Conservation (phyloP, 805 yeast genomes). For the Candida tammaniensis region DNA sequence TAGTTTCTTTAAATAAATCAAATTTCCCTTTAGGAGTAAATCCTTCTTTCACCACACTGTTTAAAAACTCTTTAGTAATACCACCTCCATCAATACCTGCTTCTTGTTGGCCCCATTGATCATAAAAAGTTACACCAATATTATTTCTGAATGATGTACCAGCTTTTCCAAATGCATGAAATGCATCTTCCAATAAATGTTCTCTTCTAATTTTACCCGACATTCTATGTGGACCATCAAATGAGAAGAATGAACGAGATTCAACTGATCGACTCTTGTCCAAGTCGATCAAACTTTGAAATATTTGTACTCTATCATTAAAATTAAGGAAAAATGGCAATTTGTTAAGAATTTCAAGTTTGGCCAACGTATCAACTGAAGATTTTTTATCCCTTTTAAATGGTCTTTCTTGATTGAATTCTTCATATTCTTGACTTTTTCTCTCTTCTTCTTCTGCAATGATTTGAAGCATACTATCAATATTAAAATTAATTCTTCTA, state of each 20-base stretch:
- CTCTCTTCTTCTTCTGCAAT: constrained; percentile 45
- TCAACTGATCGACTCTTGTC: constrained; percentile 36
- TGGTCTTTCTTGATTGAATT: constrained; percentile 7
- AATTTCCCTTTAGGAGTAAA: constrained; percentile 40
- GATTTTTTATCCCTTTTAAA: constrained; percentile 8
- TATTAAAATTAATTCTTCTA: constrained; percentile 25
- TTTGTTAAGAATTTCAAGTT: constrained; percentile 52
- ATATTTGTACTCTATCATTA: constrained; percentile 66
- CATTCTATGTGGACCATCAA: constrained; percentile 15
- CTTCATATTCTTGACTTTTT: constrained; percentile 12
- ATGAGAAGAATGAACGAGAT: constrained; percentile 11
- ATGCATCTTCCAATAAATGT: constrained; percentile 73
- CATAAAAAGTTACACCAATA: constrained; percentile 63
- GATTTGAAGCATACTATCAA: constrained; percentile 32
- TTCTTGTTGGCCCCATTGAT: constrained; percentile 70
- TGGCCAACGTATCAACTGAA: constrained; percentile 18
- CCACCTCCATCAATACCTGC: constrained; percentile 98
- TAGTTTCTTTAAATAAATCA: constrained; percentile 40
- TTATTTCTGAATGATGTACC: constrained; percentile 58
- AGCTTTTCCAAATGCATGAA: constrained; percentile 46
- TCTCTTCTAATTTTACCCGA: constrained; percentile 67
- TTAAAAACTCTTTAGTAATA: constrained; percentile 83
- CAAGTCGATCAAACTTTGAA: constrained; percentile 57
- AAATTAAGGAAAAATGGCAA: constrained; percentile 83
- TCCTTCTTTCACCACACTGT: constrained; percentile 67